These are phyloP conservation scores for Auxenochlorella pyrenoidosa DNA, from an alignment of 139 green algal genomes.

Conservation along the genomic window DNA sequence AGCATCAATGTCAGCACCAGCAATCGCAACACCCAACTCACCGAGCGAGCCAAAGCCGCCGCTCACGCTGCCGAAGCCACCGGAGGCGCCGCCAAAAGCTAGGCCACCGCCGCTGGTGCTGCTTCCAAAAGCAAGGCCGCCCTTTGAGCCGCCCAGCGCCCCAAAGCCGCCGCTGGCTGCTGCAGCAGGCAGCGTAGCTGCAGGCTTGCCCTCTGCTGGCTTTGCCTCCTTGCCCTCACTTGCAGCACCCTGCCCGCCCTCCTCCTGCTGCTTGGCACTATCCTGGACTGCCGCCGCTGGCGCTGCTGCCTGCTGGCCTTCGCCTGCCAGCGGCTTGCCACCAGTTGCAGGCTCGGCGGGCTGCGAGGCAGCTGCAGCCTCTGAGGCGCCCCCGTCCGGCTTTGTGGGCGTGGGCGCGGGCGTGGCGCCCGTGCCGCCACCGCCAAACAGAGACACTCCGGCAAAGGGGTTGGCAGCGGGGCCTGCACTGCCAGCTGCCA, in stretches of 20 bases:
- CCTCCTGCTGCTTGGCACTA: not conserved
- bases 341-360: not conserved
- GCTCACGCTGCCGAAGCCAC: conserved; percentile 16
- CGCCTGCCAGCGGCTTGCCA: not conserved
- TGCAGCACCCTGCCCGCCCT: not conserved
- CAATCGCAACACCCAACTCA: not conserved
- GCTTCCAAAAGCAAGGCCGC: conserved; percentile 7
- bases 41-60: not conserved
- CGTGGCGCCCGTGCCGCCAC: not conserved
- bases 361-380: not conserved
- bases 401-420: conserved; percentile 16
- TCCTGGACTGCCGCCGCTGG: not conserved
- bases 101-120: conserved; percentile 5
- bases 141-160: not conserved
- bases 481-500: not conserved
- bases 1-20: too few species aligned
- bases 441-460: conserved; percentile 16
- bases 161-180: conserved; percentile 32
- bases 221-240: not conserved
- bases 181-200: conserved; percentile 5
- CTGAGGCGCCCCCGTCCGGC: not conserved
- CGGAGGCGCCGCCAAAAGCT: conserved; percentile 1
- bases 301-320: not conserved
- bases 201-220: conserved; percentile 17
- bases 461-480: conserved; percentile 50